Evolutionary conservation across 1,284 basidiomycete species (phyloP).

Genomic region (Ceratobasidium sp.): DNA sequence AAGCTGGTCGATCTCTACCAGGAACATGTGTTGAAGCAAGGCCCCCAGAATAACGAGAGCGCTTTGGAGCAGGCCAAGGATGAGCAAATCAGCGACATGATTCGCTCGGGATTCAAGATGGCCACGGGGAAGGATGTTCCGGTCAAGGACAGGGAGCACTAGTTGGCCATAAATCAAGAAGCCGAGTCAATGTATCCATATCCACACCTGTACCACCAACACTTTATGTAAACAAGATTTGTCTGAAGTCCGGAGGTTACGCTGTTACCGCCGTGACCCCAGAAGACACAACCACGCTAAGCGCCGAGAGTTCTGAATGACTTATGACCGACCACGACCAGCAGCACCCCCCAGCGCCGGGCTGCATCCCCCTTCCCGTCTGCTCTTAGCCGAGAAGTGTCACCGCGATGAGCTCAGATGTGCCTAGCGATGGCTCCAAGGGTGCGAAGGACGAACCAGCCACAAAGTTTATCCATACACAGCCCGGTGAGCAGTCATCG

Average conservation of each 20-base stretch:
- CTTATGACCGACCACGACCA: conserved; percentile 16
- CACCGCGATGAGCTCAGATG: conserved; percentile 9
- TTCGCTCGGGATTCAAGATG: conserved; percentile 37
- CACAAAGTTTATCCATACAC: conserved; percentile 3
- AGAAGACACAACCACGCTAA: not conserved
- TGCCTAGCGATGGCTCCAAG: not conserved
- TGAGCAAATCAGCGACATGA: conserved; percentile 43
- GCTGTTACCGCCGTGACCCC: not conserved
- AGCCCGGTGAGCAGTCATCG: not conserved
- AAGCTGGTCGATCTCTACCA: conserved; percentile 41
- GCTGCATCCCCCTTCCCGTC: not conserved
- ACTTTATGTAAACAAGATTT: not conserved
- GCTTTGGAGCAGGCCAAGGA: conserved; percentile 44
- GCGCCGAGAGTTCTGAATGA: not conserved
- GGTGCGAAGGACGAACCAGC: not conserved
- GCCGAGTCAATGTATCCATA: not conserved
- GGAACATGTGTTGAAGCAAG: conserved; percentile 42
- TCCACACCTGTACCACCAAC: not conserved
- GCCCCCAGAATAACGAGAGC: conserved; percentile 43
- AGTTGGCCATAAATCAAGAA: not conserved
- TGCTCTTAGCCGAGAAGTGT: not conserved
- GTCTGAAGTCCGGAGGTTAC: not conserved
- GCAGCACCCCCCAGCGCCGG: not conserved
- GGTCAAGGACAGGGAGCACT: conserved; percentile 28
- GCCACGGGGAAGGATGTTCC: conserved; percentile 27